These are phyloP conservation scores for Lepidium campestre DNA, from an alignment of 441 rosid species.

Conservation along the genomic window DNA sequence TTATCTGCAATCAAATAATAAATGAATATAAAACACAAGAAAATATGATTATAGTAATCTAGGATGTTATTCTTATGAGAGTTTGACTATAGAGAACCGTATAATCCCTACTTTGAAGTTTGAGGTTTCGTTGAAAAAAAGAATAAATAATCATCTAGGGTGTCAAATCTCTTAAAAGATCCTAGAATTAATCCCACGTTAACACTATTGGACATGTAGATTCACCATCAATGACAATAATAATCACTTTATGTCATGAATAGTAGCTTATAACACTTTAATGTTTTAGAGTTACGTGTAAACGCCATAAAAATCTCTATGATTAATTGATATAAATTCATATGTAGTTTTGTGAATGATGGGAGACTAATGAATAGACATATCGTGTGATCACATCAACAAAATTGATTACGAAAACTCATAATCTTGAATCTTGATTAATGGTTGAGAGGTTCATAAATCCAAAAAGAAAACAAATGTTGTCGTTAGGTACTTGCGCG, in stretches of 20 bases:
- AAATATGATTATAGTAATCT: too few species aligned
- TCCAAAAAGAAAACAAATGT: constrained; percentile 26
- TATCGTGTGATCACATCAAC: constrained; percentile 3
- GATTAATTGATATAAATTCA: background rate
- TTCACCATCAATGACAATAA: constrained; percentile 1
- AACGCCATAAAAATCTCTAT: background rate
- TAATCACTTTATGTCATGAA: background rate
- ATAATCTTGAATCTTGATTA: background rate
- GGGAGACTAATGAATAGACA: constrained; percentile 1
- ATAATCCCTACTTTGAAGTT: too few species aligned
- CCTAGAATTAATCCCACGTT: too few species aligned
- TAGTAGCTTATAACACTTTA: background rate
- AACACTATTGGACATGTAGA: too few species aligned
- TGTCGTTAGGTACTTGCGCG: constrained; percentile 20
- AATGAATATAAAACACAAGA: too few species aligned
- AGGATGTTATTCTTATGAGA: too few species aligned
- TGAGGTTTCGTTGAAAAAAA: too few species aligned
- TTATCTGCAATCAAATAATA: too few species aligned
- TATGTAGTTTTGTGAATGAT: background rate
- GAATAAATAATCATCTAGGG: too few species aligned
- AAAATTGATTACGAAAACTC: background rate
- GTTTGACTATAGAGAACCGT: too few species aligned
- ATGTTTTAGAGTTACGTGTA: background rate
- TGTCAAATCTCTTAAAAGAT: too few species aligned
- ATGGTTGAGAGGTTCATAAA: background rate